Percentiles rank a stretch among this genome's conserved stretches.
Evolutionary conservation across 2,329 filamentous ascomycete genomes (phyloP).

Genomic region (Daldinia eschscholtzii): DNA sequence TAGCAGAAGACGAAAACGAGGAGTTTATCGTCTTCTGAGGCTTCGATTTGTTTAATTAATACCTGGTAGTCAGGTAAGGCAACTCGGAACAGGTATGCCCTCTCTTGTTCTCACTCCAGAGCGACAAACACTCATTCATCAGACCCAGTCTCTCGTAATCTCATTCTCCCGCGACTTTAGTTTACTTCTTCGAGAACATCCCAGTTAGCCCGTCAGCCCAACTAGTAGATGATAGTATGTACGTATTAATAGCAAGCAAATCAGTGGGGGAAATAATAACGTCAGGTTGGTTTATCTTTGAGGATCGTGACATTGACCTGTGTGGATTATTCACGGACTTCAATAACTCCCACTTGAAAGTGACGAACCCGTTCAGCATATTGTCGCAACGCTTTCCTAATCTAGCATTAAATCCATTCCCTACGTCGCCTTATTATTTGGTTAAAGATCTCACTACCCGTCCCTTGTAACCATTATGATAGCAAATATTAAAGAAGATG

Average conservation of each 20-base stretch:
- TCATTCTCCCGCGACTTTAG: conserved; percentile 25
- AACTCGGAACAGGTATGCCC: conserved; percentile 10
- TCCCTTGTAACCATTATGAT: conserved; percentile 28
- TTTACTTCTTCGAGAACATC: conserved; percentile 21
- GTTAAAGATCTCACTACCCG: conserved; percentile 29
- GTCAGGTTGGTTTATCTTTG: conserved; percentile 16
- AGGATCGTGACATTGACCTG: conserved; percentile 3
- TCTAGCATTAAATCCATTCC: conserved; percentile 14
- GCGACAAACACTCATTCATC: conserved; percentile 21
- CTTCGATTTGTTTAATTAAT: conserved; percentile 34
- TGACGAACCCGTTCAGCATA: background rate
- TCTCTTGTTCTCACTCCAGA: conserved; percentile 16
- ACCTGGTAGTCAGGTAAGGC: conserved; percentile 17
- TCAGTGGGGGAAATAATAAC: conserved; percentile 23
- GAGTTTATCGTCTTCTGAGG: conserved; percentile 1
- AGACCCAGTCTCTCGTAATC: conserved; percentile 33
- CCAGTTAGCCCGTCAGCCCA: conserved; percentile 18
- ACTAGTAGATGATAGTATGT: conserved; percentile 2
- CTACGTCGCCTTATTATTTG: conserved; percentile 10
- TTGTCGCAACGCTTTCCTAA: conserved; percentile 22
- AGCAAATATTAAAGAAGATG: conserved; percentile 31
- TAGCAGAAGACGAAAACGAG: conserved; percentile 12
- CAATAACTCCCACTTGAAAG: background rate
- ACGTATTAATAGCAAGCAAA: conserved; percentile 15
- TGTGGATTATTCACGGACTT: background rate